phyloP scores from a whole-genome alignment of 345 rosid genomes.

The Cochlearia excelsa region DNA sequence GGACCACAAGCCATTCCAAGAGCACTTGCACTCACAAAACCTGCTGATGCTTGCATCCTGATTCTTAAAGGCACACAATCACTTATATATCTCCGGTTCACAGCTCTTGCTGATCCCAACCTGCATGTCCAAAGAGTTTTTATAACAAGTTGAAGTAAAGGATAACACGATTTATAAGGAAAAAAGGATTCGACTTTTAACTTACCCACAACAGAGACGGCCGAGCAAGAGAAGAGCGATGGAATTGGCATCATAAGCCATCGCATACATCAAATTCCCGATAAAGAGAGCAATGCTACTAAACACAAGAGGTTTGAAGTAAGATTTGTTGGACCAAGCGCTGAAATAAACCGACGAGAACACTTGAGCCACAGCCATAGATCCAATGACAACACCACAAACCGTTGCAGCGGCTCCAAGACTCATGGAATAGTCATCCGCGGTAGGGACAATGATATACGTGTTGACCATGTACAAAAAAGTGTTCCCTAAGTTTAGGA shows the following conservation, averaged over 20 bases:
- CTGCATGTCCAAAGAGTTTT: conserved; percentile 44
- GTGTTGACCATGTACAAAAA: conserved; percentile 97
- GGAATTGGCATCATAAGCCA: conserved; percentile 88
- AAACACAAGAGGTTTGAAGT: conserved; percentile 91
- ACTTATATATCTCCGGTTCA: conserved; percentile 93
- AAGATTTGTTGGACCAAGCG: conserved; percentile 96
- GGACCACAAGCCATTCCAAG: conserved; percentile 99
- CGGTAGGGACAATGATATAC: conserved; percentile 89
- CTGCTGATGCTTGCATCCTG: conserved; percentile 98
- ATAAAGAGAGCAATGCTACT: conserved; percentile 81
- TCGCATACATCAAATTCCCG: conserved; percentile 81
- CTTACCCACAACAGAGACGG: conserved; percentile 98
- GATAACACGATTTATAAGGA: background rate
- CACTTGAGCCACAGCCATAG: conserved; percentile 99
- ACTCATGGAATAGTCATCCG: conserved; percentile 87
- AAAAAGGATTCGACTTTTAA: background rate
- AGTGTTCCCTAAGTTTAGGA: conserved; percentile 80
- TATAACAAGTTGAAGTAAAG: background rate
- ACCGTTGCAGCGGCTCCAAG: conserved; percentile 99
- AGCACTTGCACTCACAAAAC: conserved; percentile 99
- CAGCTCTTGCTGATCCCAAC: conserved; percentile 99
- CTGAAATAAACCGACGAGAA: conserved; percentile 97
- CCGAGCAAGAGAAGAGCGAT: conserved; percentile 70
- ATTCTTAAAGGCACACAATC: conserved; percentile 88
- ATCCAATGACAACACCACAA: conserved; percentile 94